Conservation (phyloP, 2,329 filamentous ascomycete genomes). For the Diaporthe sp. region DNA sequence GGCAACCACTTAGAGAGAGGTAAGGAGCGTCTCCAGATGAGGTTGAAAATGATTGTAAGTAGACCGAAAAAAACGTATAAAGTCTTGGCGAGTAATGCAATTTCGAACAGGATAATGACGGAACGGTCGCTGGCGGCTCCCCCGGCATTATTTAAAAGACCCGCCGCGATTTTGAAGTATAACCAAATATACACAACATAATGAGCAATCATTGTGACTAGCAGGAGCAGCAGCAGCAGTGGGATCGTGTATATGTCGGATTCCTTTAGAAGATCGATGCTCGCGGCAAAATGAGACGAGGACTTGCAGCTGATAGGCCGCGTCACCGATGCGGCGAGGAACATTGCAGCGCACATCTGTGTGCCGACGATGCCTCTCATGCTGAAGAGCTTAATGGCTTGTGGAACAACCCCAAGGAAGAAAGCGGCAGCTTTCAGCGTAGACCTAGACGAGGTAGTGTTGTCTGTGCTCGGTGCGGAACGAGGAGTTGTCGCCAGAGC, state of each 20-base stretch:
- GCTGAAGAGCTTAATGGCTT: constrained; percentile 4
- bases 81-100: background rate
- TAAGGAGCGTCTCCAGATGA: background rate
- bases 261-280: too few relatives aligned
- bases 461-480: background rate
- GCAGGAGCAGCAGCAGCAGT: too few relatives aligned
- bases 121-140: background rate
- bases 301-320: background rate
- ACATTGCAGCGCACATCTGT: background rate
- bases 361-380: background rate
- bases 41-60: background rate
- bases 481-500: background rate
- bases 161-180: background rate
- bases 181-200: background rate
- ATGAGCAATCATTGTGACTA: background rate
- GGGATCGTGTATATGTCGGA: too few relatives aligned
- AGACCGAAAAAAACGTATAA: background rate
- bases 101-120: background rate
- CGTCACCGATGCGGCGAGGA: background rate
- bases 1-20: background rate
- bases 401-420: background rate
- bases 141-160: background rate
- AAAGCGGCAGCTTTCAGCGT: background rate
- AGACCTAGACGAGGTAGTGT: background rate
- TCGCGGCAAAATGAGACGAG: background rate